Evolutionary conservation across 352 stramenopile genomes (phyloP).

Genomic region (Pythium oligandrum): DNA sequence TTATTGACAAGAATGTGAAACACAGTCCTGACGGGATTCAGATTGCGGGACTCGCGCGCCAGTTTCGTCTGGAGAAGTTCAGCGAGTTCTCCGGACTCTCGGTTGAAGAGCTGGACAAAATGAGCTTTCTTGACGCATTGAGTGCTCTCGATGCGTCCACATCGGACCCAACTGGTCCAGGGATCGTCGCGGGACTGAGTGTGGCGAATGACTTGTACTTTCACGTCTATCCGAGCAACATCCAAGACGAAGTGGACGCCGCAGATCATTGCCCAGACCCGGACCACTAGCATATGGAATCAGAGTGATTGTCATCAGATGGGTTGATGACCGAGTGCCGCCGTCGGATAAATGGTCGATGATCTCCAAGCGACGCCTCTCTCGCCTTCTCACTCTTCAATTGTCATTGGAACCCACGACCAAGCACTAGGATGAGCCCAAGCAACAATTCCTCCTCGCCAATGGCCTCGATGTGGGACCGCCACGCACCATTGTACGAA

Average conservation of each 20-base stretch:
- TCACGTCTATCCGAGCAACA: neutral
- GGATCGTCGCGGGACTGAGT: neutral
- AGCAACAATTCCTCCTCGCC: neutral
- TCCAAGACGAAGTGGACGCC: neutral
- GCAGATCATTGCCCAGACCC: neutral
- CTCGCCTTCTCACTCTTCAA: too few species aligned
- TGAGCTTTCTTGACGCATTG: neutral
- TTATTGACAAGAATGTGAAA: conserved; percentile 6
- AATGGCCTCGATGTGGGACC: neutral
- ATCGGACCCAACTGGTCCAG: neutral
- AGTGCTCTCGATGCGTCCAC: neutral
- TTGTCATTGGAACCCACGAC: too few species aligned
- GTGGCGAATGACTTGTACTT: neutral
- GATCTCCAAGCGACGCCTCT: too few species aligned
- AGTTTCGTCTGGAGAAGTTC: conserved; percentile 17
- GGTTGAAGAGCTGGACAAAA: neutral
- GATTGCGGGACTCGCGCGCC: conserved; percentile 1
- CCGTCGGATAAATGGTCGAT: too few species aligned
- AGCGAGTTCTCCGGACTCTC: conserved; percentile 10
- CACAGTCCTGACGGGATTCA: conserved; percentile 5
- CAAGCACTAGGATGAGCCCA: too few species aligned
- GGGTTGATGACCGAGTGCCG: too few species aligned
- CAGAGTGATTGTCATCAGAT: too few species aligned
- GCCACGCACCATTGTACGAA: neutral
- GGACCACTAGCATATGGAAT: too few species aligned